Base-by-base conservation (phyloP, 2,329 filamentous ascomycete species). In the Neonectria magnoliae region DNA sequence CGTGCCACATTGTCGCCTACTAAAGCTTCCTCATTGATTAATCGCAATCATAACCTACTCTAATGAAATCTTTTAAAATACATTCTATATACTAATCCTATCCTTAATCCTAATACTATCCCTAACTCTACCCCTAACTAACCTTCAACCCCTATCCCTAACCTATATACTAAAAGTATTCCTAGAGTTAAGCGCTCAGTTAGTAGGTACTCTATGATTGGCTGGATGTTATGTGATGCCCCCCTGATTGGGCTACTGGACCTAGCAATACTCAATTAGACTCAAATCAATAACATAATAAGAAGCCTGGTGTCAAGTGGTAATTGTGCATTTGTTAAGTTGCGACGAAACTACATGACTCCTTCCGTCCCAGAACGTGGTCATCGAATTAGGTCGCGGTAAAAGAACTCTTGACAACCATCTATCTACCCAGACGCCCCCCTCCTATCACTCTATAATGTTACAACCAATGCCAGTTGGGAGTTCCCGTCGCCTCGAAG, bases 401-500 rank as follows among this genome's bases (percentile, higher is more conserved):
- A 57, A 42, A 68, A 48, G 47, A 51, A 31, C 55, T 48, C 47
- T 62, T 55, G 29, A 47, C 33, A 60, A 44, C 64, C 59, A 41
- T 65, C 57, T 64, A 45, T 65, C 51, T 60, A 63, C 56, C 61
- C 52, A 59, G 62, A 65, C 57, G 59, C 62, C 70, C 63, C 69
- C 27, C 48, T 54, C 41, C 45, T 38, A 25, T 59, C 60, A 54
- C 65, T 73, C 65, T 72, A 71, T 60, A 48, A 54, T 62, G 42
- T 52, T 71, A 66, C 66, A 69, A 60, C 64, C 67, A 68, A 69
- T 68, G 71, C 69, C 68, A 18, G n/a, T 55, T 62, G 68, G 64
- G 64, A 67, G 61, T 63, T 58, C 60, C 60, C 65, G 33, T 61
- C 64, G 50, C 64, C 64, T 56, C 67, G 45, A 60, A 16, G 20